Evolutionary conservation across 495 filamentous ascomycete species (phyloP), one percentile per base, ranked within the genome.

Genomic region (Xylaria flabelliformis): DNA sequence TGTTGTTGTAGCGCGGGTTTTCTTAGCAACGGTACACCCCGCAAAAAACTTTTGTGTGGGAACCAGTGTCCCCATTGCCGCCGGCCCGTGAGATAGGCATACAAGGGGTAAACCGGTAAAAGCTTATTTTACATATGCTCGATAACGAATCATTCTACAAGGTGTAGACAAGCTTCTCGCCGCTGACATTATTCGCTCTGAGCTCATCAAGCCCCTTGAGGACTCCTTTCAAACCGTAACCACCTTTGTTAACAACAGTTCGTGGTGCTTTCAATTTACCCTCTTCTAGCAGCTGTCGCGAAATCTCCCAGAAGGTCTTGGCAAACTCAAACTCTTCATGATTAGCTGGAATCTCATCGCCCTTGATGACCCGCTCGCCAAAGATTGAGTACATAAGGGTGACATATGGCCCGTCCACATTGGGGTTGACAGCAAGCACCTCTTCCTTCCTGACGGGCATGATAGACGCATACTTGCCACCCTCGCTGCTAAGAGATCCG

Each of bases 121-220:
- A 46, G 42, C 42, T 46, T 46, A 13, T 46, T 46, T 46, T 46
- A 29, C 26, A 29, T 29, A 29, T 2, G 26, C 2, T 48, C 4
- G 0, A 17, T 8, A 29, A 48, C 4, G 46, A 19, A 48, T n/a
- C 19, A 13, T 4, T 48, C 51, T 55, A 55, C 51, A 55, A 17
- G 0, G 79, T 83, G 71, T 83, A 84, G 12, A 83, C 80, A 63
- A 83, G 67, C 74, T 83, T 84, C 9, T 15, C 73, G 0, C 68
- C 81, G 29, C 82, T 83, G 10, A 83, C 74, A 72, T 68, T 74
- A 0, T 73, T 75, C 26, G 69, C 56, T 69, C 65, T 77, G 67
- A 81, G 21, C 61, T 83, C 80, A 26, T 76, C 61, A 66, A 83
- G n/a, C 3, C 81, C 81, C 48, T 76, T 71, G 41, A 82, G 4